phyloP scores from a whole-genome alignment of 179 eudicot species.

The Pouteria campechiana region DNA sequence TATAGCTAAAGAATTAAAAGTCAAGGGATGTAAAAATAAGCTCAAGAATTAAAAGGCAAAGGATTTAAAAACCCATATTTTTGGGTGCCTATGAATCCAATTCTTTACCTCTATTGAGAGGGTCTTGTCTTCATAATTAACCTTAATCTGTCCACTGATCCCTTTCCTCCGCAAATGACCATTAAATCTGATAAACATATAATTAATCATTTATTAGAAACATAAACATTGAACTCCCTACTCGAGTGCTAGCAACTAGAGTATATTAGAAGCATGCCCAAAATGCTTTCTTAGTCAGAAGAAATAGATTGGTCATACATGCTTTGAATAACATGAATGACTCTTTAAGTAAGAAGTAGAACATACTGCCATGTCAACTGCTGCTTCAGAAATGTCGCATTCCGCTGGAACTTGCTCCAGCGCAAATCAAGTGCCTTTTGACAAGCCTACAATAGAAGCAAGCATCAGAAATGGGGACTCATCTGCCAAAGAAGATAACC shows the following conservation, averaged over 20 bases:
- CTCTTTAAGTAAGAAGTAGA: background rate
- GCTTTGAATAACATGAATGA: background rate
- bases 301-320: background rate
- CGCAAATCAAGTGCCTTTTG: slow-evolving; percentile 51
- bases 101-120: slow-evolving; percentile 65
- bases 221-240: too few species aligned
- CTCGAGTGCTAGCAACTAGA: background rate
- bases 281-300: background rate
- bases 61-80: too few species aligned
- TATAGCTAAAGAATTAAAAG: too few species aligned
- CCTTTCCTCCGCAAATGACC: slow-evolving; percentile 85
- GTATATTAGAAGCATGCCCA: background rate
- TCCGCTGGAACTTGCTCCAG: slow-evolving; percentile 51
- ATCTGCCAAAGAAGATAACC: too few species aligned
- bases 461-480: background rate
- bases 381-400: slow-evolving; percentile 59
- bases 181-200: slow-evolving; percentile 53
- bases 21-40: too few species aligned
- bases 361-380: slow-evolving; percentile 84
- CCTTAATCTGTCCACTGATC: slow-evolving; percentile 69
- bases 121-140: slow-evolving; percentile 61
- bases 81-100: slow-evolving; percentile 4
- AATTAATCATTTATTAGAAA: background rate
- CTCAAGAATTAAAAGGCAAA: too few species aligned
- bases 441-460: slow-evolving; percentile 35